Evolutionary conservation across 345 rosid genomes (phyloP).

Genomic region (Eutrema heterophyllum): DNA sequence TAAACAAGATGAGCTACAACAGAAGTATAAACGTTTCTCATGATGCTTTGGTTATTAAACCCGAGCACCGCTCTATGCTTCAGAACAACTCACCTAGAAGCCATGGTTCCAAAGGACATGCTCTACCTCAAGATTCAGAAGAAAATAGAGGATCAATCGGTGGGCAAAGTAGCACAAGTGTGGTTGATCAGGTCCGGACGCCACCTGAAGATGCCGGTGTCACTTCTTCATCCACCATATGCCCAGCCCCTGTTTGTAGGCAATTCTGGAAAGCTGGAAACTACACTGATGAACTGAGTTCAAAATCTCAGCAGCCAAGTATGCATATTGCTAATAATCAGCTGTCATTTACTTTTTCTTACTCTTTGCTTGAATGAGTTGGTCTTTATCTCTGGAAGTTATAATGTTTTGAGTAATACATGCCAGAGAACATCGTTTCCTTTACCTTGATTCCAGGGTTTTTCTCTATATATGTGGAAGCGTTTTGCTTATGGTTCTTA

Average conservation of each 20-base stretch:
- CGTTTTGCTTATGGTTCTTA: background rate
- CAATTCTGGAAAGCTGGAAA: slow-evolving; percentile 96
- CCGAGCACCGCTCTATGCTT: slow-evolving; percentile 33
- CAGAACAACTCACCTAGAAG: no score
- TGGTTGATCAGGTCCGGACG: slow-evolving; percentile 64
- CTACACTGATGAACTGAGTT: slow-evolving; percentile 43
- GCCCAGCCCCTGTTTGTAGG: slow-evolving; percentile 72
- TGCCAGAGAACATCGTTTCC: background rate
- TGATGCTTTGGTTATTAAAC: slow-evolving; percentile 40
- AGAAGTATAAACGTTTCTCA: slow-evolving; percentile 28
- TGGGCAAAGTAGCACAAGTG: slow-evolving; percentile 54
- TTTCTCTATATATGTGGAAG: background rate
- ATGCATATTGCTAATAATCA: slow-evolving; percentile 1
- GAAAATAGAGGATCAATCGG: slow-evolving; percentile 52
- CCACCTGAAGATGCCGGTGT: slow-evolving; percentile 63
- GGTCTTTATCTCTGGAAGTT: background rate
- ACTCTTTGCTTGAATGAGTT: slow-evolving; percentile 6
- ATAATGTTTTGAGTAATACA: background rate
- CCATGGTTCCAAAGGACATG: slow-evolving; percentile 22
- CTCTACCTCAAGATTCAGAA: slow-evolving; percentile 43
- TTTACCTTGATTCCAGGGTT: background rate
- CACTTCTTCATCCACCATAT: slow-evolving; percentile 48
- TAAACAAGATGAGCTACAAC: slow-evolving; percentile 35
- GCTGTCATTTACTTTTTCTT: background rate
- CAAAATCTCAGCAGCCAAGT: slow-evolving; percentile 59